A percentile compares a stretch with the other conserved stretches of the same genome.
Evolutionary conservation across 1,284 basidiomycete genomes (phyloP).

Genomic region (Heterobasidion irregulare): DNA sequence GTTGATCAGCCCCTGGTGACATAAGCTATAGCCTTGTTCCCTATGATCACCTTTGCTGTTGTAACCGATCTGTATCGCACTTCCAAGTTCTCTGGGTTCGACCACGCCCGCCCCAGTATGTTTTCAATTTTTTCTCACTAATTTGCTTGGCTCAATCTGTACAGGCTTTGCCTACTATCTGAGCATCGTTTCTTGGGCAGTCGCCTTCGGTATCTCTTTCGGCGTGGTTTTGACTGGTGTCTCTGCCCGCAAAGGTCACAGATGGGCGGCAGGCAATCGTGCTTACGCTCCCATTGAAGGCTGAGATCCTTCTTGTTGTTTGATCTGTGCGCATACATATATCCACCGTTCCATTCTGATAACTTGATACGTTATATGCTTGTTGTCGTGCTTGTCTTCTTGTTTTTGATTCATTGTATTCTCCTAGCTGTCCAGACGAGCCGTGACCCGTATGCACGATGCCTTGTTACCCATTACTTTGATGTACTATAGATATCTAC

Average conservation of each 20-base stretch:
- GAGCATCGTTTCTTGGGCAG: conserved; percentile 53
- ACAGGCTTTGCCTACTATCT: conserved; percentile 51
- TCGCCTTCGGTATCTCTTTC: conserved; percentile 39
- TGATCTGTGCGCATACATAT: neutral
- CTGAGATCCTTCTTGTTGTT: neutral
- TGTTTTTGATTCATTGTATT: neutral
- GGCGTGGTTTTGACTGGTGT: conserved; percentile 57
- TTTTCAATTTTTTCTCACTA: conserved; percentile 4
- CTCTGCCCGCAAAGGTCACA: conserved; percentile 56
- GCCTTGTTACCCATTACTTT: neutral
- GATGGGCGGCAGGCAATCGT: conserved; percentile 71
- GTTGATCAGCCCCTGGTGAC: neutral
- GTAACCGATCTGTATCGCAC: conserved; percentile 54
- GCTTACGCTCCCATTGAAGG: conserved; percentile 46
- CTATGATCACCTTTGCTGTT: conserved; percentile 53
- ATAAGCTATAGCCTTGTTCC: conserved; percentile 37
- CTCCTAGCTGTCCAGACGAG: neutral
- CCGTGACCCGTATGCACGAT: neutral
- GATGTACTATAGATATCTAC: neutral
- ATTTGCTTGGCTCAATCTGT: neutral
- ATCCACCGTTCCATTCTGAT: neutral
- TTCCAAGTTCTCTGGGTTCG: conserved; percentile 40
- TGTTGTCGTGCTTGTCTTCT: neutral
- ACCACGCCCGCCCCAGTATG: conserved; percentile 52
- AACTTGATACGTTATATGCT: neutral